Evolutionary conservation across 164 flowering plant species (phyloP), one percentile per base, ranked within the genome.

Genomic region (Pachysandra terminalis): DNA sequence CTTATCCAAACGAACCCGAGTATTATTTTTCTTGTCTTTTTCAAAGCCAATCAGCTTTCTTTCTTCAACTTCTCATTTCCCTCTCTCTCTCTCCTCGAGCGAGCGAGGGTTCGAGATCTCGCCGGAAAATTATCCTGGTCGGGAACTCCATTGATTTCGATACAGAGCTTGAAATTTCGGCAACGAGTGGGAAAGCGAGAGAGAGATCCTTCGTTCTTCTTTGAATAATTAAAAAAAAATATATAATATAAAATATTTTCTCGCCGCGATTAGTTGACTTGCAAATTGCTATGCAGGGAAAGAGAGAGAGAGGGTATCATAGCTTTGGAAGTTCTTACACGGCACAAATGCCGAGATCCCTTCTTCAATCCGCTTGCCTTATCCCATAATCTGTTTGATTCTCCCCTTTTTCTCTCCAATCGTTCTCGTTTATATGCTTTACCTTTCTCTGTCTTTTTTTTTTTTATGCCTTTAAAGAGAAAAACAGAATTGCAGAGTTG

Each of bases 251-350:
- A 58, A 55, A 40, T 21, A 35, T 9, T 56, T 22, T 9, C 45
- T 9, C 9, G 13, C 45, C 19, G 9, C 55, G 15, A 14, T 22
- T 41, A 68, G 79, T 73, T 88, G 77, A 74, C 97, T 86, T 87
- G 97, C 83, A 87, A 74, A 95, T 86, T 87, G 97, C 83, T 86
- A 78, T 87, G 90, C 78, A 79, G 89, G 91, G 78, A 79, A 81
- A 79, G 67, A 57, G 76, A 32, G 76, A 32, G 71, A 73, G 66
- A 59, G 65, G 61, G 73, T 48, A 77, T 75, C 73, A 66, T 78
- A 79, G 71, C 72, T 78, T 84, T 79, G 87, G 87, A 83, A 81
- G 85, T 81, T 78, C 69, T 79, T 84, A 70, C 91, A 89, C 91
- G 97, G 89, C 95, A 85, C 88, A 81, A 82, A 82, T 81, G 72